A percentile compares a stretch with the other conserved stretches of the same genome.
Evolutionary conservation across 1,284 basidiomycete species (phyloP).

Genomic region (Ustilago bromivora): DNA sequence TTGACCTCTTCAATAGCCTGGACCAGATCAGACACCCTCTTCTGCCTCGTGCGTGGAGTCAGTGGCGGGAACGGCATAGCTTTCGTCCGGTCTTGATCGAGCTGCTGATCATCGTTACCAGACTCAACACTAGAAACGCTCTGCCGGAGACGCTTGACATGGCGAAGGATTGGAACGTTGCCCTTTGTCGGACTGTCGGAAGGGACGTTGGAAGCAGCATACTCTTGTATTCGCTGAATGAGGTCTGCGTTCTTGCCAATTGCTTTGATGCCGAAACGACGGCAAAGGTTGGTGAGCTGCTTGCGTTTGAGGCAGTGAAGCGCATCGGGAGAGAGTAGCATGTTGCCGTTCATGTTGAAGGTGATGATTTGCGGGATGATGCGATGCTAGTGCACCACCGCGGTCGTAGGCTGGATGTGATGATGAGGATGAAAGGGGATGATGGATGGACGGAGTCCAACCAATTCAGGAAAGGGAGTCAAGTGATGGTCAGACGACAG

Average conservation of each 20-base stretch:
- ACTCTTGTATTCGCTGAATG: slow-evolving; percentile 44
- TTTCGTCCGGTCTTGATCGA: not conserved
- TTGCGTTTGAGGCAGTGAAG: slow-evolving; percentile 59
- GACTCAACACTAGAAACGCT: slow-evolving; percentile 41
- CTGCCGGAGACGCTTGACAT: slow-evolving; percentile 42
- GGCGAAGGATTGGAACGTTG: slow-evolving; percentile 41
- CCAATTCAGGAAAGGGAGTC: slow-evolving; percentile 15
- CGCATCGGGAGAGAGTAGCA: slow-evolving; percentile 53
- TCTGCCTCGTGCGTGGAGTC: slow-evolving; percentile 40
- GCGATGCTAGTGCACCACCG: slow-evolving; percentile 14
- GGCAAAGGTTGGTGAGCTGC: slow-evolving; percentile 57
- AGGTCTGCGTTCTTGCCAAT: slow-evolving; percentile 53
- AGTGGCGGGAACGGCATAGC: slow-evolving; percentile 18
- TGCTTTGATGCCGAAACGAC: slow-evolving; percentile 54
- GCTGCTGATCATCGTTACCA: slow-evolving; percentile 17
- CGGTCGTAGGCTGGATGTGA: not conserved
- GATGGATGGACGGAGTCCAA: slow-evolving; percentile 3
- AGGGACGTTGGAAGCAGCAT: slow-evolving; percentile 45
- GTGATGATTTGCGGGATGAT: not conserved
- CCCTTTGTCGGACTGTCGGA: slow-evolving; percentile 47
- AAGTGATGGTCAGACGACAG: slow-evolving; percentile 2
- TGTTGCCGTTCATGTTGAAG: slow-evolving; percentile 31
- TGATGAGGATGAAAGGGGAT: not conserved
- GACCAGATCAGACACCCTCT: slow-evolving; percentile 37
- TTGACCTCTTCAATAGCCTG: slow-evolving; percentile 50